Evolutionary conservation across 495 filamentous ascomycete genomes (phyloP).

Genomic region (Aspergillus haitiensis): DNA sequence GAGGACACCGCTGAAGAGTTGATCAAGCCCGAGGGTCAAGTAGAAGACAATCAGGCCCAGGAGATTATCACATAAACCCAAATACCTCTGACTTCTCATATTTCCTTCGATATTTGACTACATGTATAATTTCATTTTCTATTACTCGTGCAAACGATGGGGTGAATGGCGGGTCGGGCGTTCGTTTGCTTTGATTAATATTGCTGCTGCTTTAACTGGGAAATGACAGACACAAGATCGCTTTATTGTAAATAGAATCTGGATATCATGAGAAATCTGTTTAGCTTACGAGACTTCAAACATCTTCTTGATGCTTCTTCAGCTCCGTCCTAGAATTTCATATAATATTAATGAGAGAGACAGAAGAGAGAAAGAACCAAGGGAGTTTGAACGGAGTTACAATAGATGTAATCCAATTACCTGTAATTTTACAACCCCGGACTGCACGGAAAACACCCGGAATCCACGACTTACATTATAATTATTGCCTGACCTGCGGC

Average conservation of each 20-base stretch:
- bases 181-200: conserved; percentile 35
- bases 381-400: background rate
- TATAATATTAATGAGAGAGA: background rate
- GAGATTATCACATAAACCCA: conserved; percentile 42
- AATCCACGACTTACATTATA: background rate
- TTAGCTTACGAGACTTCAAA: no score
- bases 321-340: background rate
- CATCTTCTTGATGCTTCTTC: no score
- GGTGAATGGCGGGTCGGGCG: conserved; percentile 35
- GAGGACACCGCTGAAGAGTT: conserved; percentile 68
- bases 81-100: conserved; percentile 1
- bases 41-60: conserved; percentile 32
- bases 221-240: conserved; percentile 16
- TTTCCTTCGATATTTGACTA: conserved; percentile 23
- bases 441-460: background rate
- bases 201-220: conserved; percentile 23
- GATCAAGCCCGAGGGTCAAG: conserved; percentile 63
- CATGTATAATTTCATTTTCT: conserved; percentile 37
- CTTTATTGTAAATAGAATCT: conserved; percentile 34
- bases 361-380: background rate
- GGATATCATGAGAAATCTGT: conserved; percentile 21
- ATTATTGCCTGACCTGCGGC: background rate
- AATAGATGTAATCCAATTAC: background rate
- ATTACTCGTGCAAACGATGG: conserved; percentile 26
- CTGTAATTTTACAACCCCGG: conserved; percentile 5